Conservation (phyloP, 2,329 filamentous ascomycete species). For the Aureobasidium vineae region DNA sequence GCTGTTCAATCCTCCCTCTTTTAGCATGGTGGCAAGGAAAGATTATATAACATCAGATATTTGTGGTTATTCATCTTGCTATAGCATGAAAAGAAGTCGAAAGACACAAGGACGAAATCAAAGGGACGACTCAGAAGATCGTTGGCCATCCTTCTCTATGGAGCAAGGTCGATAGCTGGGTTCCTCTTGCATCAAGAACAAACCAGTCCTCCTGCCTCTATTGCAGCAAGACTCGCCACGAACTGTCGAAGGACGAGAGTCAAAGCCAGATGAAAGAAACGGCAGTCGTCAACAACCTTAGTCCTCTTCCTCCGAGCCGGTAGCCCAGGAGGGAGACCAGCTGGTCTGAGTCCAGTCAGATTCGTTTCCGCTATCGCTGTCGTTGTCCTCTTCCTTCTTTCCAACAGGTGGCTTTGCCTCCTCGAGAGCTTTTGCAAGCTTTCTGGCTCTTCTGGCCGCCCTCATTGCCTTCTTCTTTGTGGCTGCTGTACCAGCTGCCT, state of each 20-base stretch:
- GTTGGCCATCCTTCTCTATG: neutral
- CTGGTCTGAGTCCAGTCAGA: constrained; percentile 11
- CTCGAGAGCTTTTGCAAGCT: neutral
- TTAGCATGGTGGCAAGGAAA: too few relatives aligned
- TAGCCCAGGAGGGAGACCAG: constrained; percentile 8
- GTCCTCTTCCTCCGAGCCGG: neutral
- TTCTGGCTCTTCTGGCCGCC: constrained; percentile 12
- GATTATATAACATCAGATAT: too few relatives aligned
- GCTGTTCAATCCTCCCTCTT: too few relatives aligned
- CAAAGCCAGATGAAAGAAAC: neutral
- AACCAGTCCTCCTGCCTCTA: neutral
- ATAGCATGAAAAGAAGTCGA: neutral
- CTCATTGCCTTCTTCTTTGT: constrained; percentile 3
- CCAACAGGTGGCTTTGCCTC: neutral
- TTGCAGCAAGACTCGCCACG: neutral
- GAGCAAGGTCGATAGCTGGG: neutral
- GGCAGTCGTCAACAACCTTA: neutral
- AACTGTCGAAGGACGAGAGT: neutral
- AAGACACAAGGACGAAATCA: neutral
- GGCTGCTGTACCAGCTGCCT: neutral
- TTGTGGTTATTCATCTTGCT: neutral
- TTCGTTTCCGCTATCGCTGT: neutral
- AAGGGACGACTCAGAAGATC: neutral
- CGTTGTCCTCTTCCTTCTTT: neutral
- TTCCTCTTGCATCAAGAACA: neutral